phyloP scores from a whole-genome alignment of 345 rosid species.

The Citrus sinensis region DNA sequence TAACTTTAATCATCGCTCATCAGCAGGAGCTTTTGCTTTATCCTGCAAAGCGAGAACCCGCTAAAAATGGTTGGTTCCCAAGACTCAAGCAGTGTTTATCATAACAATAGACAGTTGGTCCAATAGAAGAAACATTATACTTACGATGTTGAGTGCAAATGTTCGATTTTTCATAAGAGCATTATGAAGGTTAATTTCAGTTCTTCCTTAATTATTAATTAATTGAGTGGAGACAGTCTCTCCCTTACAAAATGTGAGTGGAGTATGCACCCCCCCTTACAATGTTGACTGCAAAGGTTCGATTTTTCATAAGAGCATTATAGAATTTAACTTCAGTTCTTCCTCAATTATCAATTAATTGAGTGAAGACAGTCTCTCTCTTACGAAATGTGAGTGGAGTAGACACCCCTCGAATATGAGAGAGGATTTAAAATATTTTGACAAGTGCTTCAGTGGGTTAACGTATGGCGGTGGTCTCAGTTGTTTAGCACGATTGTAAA shows the following conservation, averaged over 20 bases:
- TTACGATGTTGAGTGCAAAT: accelerated
- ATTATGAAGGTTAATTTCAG: accelerated
- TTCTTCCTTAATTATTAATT: too few relatives aligned
- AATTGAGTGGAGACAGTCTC: accelerated
- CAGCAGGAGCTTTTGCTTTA: background rate
- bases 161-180: accelerated
- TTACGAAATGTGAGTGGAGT: too few relatives aligned
- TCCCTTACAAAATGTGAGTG: accelerated
- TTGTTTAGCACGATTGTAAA: too few relatives aligned
- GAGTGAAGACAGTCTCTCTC: accelerated
- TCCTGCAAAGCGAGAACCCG: background rate
- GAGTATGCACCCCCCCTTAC: too few relatives aligned
- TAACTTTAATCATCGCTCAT: background rate
- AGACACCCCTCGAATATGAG: too few relatives aligned
- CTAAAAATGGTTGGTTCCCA: background rate
- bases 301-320: too few relatives aligned
- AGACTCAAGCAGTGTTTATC: background rate
- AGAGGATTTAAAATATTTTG: too few relatives aligned
- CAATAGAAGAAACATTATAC: accelerated
- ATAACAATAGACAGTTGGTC: accelerated
- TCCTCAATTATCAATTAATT: too few relatives aligned
- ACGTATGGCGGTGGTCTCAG: accelerated
- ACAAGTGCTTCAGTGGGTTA: too few relatives aligned
- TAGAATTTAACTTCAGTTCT: accelerated
- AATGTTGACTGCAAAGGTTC: accelerated